Conservation (phyloP, 768 basidiomycete species). For the Artomyces pyxidatus region DNA sequence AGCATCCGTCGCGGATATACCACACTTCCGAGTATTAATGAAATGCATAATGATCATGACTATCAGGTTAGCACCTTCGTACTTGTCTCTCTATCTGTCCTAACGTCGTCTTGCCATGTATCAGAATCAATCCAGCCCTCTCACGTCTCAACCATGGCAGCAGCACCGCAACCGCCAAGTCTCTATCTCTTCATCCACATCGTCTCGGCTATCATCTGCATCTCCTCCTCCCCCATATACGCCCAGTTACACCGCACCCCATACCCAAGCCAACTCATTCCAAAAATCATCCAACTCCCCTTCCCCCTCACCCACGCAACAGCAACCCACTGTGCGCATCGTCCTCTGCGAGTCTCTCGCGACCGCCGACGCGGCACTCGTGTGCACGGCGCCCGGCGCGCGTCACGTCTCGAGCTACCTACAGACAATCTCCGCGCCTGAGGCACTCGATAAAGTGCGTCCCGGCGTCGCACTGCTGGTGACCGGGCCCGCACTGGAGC, state of each 20-base stretch:
- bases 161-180: conserved; percentile 9
- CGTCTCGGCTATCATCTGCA: conserved; percentile 2
- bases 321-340: conserved; percentile 11
- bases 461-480: conserved; percentile 32
- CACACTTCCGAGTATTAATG: conserved; percentile 6
- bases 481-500: conserved; percentile 39
- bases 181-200: conserved; percentile 16
- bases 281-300: conserved; percentile 9
- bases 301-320: conserved; percentile 4
- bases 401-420: conserved; percentile 17
- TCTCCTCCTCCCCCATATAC: conserved; percentile 11
- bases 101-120: background rate
- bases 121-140: too few species aligned
- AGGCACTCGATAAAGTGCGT: conserved; percentile 10
- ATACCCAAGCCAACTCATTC: conserved; percentile 8
- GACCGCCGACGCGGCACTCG: conserved; percentile 45
- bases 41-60: background rate
- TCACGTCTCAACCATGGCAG: background rate
- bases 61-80: background rate
- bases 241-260: conserved; percentile 6
- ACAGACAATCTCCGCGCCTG: conserved; percentile 10
- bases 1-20: conserved; percentile 4
- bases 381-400: conserved; percentile 29
- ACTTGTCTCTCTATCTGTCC: background rate
- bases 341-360: conserved; percentile 27